A percentile compares a stretch with the other conserved stretches of the same genome.
Conservation (phyloP, 2,329 filamentous ascomycete genomes). For the Cadophora sp. region DNA sequence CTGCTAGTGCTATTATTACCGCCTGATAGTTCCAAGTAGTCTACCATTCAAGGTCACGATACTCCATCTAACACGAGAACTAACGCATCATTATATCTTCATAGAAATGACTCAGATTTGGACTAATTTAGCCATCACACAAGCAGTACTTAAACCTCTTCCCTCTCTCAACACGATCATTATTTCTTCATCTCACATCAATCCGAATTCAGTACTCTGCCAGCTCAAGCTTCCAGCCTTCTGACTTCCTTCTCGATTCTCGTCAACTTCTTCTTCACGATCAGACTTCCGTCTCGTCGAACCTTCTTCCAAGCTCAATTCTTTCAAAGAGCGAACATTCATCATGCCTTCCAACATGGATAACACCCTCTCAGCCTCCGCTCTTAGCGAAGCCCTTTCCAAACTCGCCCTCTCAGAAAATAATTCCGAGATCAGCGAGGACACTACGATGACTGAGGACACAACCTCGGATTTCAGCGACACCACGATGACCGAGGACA, state of each 20-base stretch:
- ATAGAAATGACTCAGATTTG: background rate
- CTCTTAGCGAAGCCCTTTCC: slow-evolving; percentile 8
- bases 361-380: slow-evolving; percentile 9
- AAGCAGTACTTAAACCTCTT: background rate
- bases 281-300: background rate
- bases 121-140: background rate
- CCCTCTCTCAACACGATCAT: background rate
- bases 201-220: background rate
- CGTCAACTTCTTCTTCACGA: background rate
- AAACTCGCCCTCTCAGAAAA: slow-evolving; percentile 13
- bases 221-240: background rate
- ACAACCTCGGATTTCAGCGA: slow-evolving; percentile 13
- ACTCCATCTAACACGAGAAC: background rate
- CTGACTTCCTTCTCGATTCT: background rate
- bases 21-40: background rate
- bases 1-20: background rate
- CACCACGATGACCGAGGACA: background rate
- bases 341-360: slow-evolving; percentile 6
- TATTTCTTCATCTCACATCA: background rate
- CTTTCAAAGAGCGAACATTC: slow-evolving; percentile 1
- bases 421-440: background rate
- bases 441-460: background rate
- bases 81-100: background rate
- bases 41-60: too few species aligned
- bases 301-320: slow-evolving; percentile 4